Evolutionary conservation across 2,329 filamentous ascomycete genomes (phyloP).

Genomic region (Sporothrix inflata): DNA sequence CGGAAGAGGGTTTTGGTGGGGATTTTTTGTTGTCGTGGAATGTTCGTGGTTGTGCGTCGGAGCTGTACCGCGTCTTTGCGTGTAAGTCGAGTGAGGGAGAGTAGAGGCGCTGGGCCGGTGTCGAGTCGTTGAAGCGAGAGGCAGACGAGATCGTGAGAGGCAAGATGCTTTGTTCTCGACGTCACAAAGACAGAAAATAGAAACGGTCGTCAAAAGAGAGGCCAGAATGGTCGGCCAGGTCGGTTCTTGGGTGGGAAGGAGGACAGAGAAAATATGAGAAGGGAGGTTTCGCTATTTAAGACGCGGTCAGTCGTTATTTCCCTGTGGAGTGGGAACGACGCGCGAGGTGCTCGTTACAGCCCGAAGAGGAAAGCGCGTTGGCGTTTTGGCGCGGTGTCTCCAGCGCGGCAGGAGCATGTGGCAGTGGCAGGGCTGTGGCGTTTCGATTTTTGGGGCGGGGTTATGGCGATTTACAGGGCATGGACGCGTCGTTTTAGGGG

Average conservation of each 20-base stretch:
- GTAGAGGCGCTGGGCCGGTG: neutral
- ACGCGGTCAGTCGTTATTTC: conserved; percentile 34
- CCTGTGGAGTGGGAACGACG: conserved; percentile 34
- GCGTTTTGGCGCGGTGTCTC: conserved; percentile 34
- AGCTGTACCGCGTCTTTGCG: conserved; percentile 24
- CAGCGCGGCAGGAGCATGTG: conserved; percentile 14
- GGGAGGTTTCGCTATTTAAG: conserved; percentile 33
- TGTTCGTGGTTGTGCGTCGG: conserved; percentile 26
- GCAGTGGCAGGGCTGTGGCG: conserved; percentile 7
- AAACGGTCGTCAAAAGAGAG: conserved; percentile 25
- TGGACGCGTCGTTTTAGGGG: conserved; percentile 30
- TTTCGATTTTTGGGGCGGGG: neutral
- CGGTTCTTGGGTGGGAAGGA: conserved; percentile 16
- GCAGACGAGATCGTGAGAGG: conserved; percentile 9
- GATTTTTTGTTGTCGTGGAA: conserved; percentile 29
- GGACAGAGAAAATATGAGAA: conserved; percentile 26
- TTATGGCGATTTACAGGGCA: neutral
- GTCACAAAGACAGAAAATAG: conserved; percentile 18
- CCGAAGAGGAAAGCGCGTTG: conserved; percentile 32
- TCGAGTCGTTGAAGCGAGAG: neutral
- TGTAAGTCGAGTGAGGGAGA: conserved; percentile 18
- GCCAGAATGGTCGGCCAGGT: conserved; percentile 20
- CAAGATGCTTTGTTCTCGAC: conserved; percentile 7
- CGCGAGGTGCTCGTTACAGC: conserved; percentile 27
- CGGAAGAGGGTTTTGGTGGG: conserved; percentile 20